A percentile compares a stretch with the other conserved stretches of the same genome.
These are phyloP conservation scores for Dothistroma septosporum DNA, from an alignment of 2,329 filamentous ascomycete genomes.

Conservation along the genomic window DNA sequence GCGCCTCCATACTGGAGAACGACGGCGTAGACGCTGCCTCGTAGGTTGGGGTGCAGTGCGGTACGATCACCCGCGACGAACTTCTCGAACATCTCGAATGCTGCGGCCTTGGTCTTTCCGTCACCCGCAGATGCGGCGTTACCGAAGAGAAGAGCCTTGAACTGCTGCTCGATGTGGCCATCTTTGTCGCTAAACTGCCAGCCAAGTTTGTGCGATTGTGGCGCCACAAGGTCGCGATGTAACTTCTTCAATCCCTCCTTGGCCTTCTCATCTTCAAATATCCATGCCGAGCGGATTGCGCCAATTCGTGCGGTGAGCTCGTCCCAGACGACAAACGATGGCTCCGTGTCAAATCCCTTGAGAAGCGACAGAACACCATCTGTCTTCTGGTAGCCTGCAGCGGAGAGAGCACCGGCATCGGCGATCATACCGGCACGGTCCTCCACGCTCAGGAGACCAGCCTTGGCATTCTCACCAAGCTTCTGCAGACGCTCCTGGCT, in stretches of 20 bases:
- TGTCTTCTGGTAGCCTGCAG: slow-evolving; percentile 89
- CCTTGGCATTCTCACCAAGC: slow-evolving; percentile 79
- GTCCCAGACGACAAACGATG: slow-evolving; percentile 91
- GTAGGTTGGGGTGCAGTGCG: slow-evolving; percentile 88
- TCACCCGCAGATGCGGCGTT: slow-evolving; percentile 78
- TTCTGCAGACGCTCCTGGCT: slow-evolving; percentile 77
- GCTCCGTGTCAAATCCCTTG: slow-evolving; percentile 75
- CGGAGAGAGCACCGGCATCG: slow-evolving; percentile 82
- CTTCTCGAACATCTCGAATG: slow-evolving; percentile 85
- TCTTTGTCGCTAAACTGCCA: slow-evolving; percentile 84
- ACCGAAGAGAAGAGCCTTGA: slow-evolving; percentile 88
- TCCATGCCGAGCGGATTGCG: slow-evolving; percentile 78
- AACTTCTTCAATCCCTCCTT: slow-evolving; percentile 78
- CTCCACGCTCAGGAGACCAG: slow-evolving; percentile 76
- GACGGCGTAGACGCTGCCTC: slow-evolving; percentile 80
- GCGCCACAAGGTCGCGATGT: slow-evolving; percentile 70
- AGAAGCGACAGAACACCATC: slow-evolving; percentile 82
- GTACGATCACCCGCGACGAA: slow-evolving; percentile 73
- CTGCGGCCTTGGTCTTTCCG: slow-evolving; percentile 69
- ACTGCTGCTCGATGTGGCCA: slow-evolving; percentile 86
- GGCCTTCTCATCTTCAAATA: slow-evolving; percentile 73
- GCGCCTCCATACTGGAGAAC: slow-evolving; percentile 78
- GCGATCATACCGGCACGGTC: slow-evolving; percentile 88
- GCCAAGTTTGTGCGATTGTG: slow-evolving; percentile 79
- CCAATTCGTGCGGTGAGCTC: slow-evolving; percentile 78